A percentile compares a stretch with the other conserved stretches of the same genome.
Evolutionary conservation across 1,284 basidiomycete species (phyloP).

Genomic region (Cutaneotrichosporon cutaneum): DNA sequence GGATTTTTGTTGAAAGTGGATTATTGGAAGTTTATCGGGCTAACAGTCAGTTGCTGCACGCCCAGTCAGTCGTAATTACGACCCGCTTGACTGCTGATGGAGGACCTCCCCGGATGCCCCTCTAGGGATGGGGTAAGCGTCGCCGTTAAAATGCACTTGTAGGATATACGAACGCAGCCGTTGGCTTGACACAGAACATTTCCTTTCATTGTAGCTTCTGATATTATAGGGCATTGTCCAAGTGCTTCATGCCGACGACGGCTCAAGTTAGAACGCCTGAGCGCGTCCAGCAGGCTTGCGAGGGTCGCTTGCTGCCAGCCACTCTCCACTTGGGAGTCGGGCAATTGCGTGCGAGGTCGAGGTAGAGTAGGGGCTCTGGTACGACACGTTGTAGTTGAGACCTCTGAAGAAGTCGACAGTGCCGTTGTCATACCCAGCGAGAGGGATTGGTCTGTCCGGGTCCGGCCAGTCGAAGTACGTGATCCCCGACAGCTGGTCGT

Average conservation of each 20-base stretch:
- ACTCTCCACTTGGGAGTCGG: constrained; percentile 27
- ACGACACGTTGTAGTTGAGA: constrained; percentile 49
- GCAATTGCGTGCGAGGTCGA: constrained; percentile 33
- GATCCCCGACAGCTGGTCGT: constrained; percentile 50
- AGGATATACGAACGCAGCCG: no score
- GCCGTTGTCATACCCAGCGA: constrained; percentile 49
- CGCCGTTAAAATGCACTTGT: no score
- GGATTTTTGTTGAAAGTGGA: no score
- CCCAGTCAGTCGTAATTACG: no score
- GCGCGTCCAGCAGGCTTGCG: constrained; percentile 13
- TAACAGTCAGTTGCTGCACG: no score
- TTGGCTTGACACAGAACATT: no score
- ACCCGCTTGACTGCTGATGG: no score
- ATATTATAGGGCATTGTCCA: not conserved
- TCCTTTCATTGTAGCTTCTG: no score
- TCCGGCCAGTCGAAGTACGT: constrained; percentile 48
- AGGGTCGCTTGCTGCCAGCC: constrained; percentile 32
- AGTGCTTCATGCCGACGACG: no score
- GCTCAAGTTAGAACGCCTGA: constrained; percentile 16
- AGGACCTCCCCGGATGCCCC: no score
- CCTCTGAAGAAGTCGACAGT: constrained; percentile 43
- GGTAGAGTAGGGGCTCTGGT: constrained; percentile 25
- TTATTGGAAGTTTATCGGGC: no score
- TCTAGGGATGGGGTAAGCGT: no score
- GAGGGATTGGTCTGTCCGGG: constrained; percentile 20